A percentile compares a stretch with the other conserved stretches of the same genome.
Evolutionary conservation across 257 asterid genomes (phyloP).

Genomic region (Rubia yunnanensis): DNA sequence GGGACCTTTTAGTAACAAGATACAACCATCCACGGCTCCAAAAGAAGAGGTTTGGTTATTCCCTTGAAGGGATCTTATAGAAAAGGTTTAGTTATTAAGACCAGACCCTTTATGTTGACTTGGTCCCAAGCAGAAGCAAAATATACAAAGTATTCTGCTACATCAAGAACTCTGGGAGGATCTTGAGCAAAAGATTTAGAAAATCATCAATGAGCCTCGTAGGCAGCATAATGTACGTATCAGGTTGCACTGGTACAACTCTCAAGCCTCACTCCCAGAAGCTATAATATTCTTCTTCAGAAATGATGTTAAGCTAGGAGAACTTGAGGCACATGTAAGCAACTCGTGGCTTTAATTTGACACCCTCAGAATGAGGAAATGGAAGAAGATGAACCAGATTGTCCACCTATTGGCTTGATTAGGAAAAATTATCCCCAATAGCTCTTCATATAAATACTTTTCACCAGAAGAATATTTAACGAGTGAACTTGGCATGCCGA

Average conservation of each 20-base stretch:
- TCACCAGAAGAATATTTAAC: conserved; percentile 37
- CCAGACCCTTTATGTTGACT: conserved; percentile 48
- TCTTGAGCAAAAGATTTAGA: conserved; percentile 37
- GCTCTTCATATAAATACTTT: conserved; percentile 56
- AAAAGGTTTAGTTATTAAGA: conserved; percentile 50
- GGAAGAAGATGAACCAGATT: conserved; percentile 53
- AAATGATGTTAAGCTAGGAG: conserved; percentile 24
- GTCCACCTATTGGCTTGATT: conserved; percentile 73
- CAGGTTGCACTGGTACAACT: conserved; percentile 45
- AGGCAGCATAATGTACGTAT: conserved; percentile 41
- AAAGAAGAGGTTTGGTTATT: too few relatives aligned
- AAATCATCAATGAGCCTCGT: conserved; percentile 55
- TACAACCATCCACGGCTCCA: too few relatives aligned
- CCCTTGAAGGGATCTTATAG: conserved; percentile 25
- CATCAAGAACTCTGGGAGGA: conserved; percentile 35
- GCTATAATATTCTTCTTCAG: conserved; percentile 23
- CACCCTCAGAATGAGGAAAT: conserved; percentile 80
- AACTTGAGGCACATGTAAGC: conserved; percentile 46
- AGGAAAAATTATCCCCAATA: conserved; percentile 54
- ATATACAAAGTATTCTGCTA: conserved; percentile 44
- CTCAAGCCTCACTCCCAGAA: conserved; percentile 40
- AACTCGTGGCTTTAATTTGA: conserved; percentile 65
- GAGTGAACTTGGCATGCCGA: conserved; percentile 42
- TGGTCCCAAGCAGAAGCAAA: conserved; percentile 72
- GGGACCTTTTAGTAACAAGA: too few relatives aligned